These are phyloP conservation scores for Colletotrichum lupini DNA, from an alignment of 2,329 filamentous ascomycete genomes.

Conservation along the genomic window DNA sequence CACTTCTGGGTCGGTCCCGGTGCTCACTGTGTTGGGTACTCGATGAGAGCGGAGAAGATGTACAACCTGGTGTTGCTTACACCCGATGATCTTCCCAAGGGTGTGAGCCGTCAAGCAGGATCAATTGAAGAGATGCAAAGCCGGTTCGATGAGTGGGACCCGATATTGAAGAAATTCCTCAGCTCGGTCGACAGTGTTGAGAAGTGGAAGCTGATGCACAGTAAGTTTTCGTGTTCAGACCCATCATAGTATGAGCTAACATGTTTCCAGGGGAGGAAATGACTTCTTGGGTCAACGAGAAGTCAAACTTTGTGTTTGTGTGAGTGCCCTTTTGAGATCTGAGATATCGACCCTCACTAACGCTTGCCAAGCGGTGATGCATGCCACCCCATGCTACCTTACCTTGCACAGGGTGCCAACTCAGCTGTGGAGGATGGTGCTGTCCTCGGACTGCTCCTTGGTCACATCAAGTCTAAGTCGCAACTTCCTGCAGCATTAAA, in stretches of 20 bases:
- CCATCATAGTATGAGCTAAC: not conserved
- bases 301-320: constrained; percentile 62
- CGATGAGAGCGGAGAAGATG: constrained; percentile 66
- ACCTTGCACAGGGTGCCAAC: constrained; percentile 75
- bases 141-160: constrained; percentile 74
- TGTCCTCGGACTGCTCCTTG: constrained; percentile 69
- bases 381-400: constrained; percentile 73
- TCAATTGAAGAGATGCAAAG: constrained; percentile 69
- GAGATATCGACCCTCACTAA: constrained; percentile 37
- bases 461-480: constrained; percentile 56
- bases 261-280: constrained; percentile 55
- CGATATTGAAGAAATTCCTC: constrained; percentile 57
- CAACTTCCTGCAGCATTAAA: constrained; percentile 57
- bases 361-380: constrained; percentile 60
- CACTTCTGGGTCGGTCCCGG: constrained; percentile 74
- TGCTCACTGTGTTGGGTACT: constrained; percentile 72
- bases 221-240: constrained; percentile 42
- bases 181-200: constrained; percentile 67
- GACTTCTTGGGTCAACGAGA: constrained; percentile 63
- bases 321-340: constrained; percentile 38
- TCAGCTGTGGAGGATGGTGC: constrained; percentile 76
- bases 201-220: constrained; percentile 76
- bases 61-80: constrained; percentile 75
- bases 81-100: constrained; percentile 70
- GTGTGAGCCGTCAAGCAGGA: constrained; percentile 62